Percentiles rank a stretch among this genome's conserved stretches.
phyloP scores from a whole-genome alignment of 1,284 basidiomycete species.

The Ustilago tritici region DNA sequence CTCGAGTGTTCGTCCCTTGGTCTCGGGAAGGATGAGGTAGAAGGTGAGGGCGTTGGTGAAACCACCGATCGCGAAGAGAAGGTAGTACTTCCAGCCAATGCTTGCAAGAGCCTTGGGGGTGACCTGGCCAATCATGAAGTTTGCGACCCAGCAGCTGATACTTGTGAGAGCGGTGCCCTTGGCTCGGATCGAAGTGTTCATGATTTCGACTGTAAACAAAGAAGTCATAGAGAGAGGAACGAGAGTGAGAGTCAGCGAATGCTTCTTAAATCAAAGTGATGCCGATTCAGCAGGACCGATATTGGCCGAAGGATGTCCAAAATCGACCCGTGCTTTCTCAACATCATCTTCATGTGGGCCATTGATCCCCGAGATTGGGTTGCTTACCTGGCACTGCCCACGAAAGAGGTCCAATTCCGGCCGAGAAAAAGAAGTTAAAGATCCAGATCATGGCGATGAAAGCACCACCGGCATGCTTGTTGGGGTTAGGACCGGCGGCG shows the following conservation, averaged over 20 bases:
- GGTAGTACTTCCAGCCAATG: constrained; percentile 72
- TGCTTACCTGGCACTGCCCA: constrained; percentile 58
- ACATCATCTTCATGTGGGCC: no score
- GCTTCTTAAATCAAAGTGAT: neutral
- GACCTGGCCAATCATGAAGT: constrained; percentile 72
- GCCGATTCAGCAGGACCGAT: neutral
- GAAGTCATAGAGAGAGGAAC: no score
- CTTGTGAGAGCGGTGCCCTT: constrained; percentile 76
- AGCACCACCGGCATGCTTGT: constrained; percentile 27
- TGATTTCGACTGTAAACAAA: constrained; percentile 70
- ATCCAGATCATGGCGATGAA: constrained; percentile 71
- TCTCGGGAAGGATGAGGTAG: constrained; percentile 72
- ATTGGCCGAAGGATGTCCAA: no score
- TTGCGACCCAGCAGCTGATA: constrained; percentile 73
- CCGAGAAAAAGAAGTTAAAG: constrained; percentile 75
- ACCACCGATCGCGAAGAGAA: constrained; percentile 76
- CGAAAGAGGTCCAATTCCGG: constrained; percentile 73
- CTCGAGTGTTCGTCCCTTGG: constrained; percentile 71
- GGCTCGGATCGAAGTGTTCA: constrained; percentile 75
- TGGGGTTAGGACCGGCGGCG: constrained; percentile 67
- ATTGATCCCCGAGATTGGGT: no score
- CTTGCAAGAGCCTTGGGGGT: constrained; percentile 70
- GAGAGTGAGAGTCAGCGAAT: no score
- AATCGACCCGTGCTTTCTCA: no score
- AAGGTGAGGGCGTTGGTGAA: constrained; percentile 77